Evolutionary conservation across 225 moss, liverwort and hornwort species (phyloP).

Genomic region (Straminergon stramineum): DNA sequence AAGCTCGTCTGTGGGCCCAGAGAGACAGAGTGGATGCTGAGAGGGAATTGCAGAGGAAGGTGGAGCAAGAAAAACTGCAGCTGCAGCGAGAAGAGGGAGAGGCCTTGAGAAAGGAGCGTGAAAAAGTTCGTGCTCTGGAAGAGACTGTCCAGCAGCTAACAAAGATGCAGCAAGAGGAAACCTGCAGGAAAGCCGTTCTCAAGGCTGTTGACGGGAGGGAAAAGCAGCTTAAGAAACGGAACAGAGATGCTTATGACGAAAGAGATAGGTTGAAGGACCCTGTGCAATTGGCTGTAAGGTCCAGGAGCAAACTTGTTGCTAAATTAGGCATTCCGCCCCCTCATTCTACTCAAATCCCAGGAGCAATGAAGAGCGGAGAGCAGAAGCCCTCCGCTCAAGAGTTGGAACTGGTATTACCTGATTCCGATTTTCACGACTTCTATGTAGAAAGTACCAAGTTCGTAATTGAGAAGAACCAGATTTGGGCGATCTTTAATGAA

Average conservation of each 20-base stretch:
- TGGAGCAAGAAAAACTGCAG: conserved; percentile 11
- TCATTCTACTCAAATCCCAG: neutral
- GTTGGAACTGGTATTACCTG: conserved; percentile 23
- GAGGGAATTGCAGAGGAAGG: conserved; percentile 44
- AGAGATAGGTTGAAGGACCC: neutral
- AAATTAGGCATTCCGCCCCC: neutral
- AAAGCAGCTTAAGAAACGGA: conserved; percentile 3
- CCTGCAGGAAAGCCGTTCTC: conserved; percentile 1
- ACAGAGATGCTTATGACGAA: conserved; percentile 5
- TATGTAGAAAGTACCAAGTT: conserved; percentile 28
- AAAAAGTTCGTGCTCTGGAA: neutral
- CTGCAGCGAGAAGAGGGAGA: conserved; percentile 23
- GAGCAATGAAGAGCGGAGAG: neutral
- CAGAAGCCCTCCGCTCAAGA: neutral
- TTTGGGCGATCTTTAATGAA: conserved; percentile 77
- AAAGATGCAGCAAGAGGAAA: conserved; percentile 28
- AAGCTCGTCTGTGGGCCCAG: conserved; percentile 19
- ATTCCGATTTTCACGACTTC: conserved; percentile 63
- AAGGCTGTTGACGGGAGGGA: neutral
- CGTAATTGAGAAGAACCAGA: conserved; percentile 41
- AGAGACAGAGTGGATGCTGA: conserved; percentile 52
- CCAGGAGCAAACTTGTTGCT: neutral
- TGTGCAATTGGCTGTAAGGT: conserved; percentile 4
- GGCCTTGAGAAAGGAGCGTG: conserved; percentile 24
- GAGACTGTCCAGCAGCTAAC: conserved; percentile 32